Percentiles rank a stretch among this genome's conserved stretches.
These are phyloP conservation scores for Syncephalis fuscata DNA, from an alignment of 371 early-diverging fungal genomes.

Conservation along the genomic window DNA sequence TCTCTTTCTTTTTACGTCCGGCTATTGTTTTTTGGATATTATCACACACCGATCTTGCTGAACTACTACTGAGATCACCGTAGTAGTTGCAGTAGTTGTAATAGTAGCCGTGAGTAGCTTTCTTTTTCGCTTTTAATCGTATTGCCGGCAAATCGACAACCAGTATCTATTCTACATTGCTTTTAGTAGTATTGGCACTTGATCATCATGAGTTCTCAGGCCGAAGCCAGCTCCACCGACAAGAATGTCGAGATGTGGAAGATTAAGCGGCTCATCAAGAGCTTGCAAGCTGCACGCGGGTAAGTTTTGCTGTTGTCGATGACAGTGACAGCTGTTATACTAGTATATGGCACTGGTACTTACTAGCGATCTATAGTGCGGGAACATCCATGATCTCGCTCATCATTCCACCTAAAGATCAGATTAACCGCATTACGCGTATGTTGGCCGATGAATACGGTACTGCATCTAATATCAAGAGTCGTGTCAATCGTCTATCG, in stretches of 20 bases:
- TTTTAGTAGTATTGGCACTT: too few species aligned
- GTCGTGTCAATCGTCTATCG: conserved; percentile 96
- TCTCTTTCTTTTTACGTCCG: too few species aligned
- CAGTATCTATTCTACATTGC: not conserved
- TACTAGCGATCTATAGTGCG: conserved; percentile 34
- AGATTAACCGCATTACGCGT: conserved; percentile 79
- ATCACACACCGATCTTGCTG: too few species aligned
- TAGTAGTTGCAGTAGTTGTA: too few species aligned
- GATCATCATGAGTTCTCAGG: not conserved
- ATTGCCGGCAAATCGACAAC: too few species aligned
- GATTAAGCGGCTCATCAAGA: conserved; percentile 95
- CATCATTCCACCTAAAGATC: conserved; percentile 92
- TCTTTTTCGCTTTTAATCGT: too few species aligned
- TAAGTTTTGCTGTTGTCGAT: conserved; percentile 14
- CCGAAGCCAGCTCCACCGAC: conserved; percentile 17
- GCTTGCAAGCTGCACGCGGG: conserved; percentile 91
- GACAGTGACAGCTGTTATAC: not conserved
- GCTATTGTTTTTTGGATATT: too few species aligned
- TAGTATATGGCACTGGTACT: not conserved
- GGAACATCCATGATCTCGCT: conserved; percentile 99
- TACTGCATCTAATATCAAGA: conserved; percentile 99
- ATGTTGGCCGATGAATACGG: conserved; percentile 99
- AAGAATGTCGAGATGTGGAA: conserved; percentile 92
- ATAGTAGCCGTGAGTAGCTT: too few species aligned
- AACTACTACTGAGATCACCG: too few species aligned